A percentile compares a stretch with the other conserved stretches of the same genome.
Evolutionary conservation across 192 early-diverging fungal species (phyloP).

Genomic region (Phlyctochytrium planicorne): DNA sequence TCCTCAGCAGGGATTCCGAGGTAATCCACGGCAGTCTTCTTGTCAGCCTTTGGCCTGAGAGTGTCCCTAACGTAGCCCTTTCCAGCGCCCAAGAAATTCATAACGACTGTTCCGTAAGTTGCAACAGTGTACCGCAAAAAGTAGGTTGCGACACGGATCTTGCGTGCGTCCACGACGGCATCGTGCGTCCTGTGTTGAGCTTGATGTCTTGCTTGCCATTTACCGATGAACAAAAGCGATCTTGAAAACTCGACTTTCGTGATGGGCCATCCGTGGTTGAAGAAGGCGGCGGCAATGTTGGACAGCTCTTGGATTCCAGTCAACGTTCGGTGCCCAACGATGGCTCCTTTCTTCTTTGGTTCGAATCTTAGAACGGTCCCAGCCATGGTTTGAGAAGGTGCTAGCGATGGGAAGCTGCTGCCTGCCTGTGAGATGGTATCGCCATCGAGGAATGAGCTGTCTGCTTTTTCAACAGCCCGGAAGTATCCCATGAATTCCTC

Average conservation of each 20-base stretch:
- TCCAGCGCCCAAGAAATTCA: slow-evolving; percentile 42
- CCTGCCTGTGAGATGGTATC: not conserved
- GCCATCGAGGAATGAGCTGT: not conserved
- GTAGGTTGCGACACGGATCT: slow-evolving; percentile 36
- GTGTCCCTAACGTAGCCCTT: slow-evolving; percentile 31
- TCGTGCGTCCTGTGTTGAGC: slow-evolving; percentile 29
- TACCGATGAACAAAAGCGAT: slow-evolving; percentile 18
- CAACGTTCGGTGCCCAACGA: not conserved
- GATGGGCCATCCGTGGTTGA: slow-evolving; percentile 37
- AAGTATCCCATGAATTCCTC: slow-evolving; percentile 13
- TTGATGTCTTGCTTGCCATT: slow-evolving; percentile 22
- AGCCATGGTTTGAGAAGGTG: slow-evolving; percentile 7
- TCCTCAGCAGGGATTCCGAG: slow-evolving; percentile 30
- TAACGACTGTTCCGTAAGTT: slow-evolving; percentile 32
- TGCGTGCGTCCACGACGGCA: slow-evolving; percentile 30
- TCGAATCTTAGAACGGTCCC: slow-evolving; percentile 16
- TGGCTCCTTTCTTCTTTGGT: not conserved
- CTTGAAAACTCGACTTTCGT: slow-evolving; percentile 31
- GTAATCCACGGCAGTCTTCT: slow-evolving; percentile 29
- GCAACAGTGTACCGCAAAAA: slow-evolving; percentile 37
- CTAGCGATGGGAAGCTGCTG: slow-evolving; percentile 1
- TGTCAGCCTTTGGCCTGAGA: slow-evolving; percentile 24
- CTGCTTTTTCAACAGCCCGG: not conserved
- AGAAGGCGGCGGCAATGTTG: slow-evolving; percentile 27
- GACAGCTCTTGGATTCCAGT: slow-evolving; percentile 10